Percentiles rank a stretch among this genome's conserved stretches.
phyloP scores from a whole-genome alignment of 73 alveolate genomes.

The Urostyla sp. region DNA sequence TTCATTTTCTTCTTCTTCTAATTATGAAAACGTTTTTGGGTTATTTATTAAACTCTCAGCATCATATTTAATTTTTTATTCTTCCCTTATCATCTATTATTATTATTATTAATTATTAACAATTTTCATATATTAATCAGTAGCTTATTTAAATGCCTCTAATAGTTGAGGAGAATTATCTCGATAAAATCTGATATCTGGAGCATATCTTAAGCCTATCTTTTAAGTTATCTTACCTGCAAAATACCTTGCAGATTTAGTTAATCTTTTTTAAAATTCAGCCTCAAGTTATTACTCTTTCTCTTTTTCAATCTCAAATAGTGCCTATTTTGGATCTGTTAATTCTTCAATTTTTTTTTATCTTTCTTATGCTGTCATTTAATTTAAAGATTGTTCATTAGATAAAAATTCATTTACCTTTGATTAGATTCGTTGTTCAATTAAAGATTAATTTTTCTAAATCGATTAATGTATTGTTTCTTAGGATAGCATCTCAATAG shows the following conservation, averaged over 20 bases:
- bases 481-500: neutral
- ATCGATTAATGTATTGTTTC: too few species aligned
- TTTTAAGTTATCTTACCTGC: constrained; percentile 33
- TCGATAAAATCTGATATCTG: constrained; percentile 69
- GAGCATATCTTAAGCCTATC: constrained; percentile 69
- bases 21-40: too few species aligned
- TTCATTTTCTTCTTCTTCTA: neutral
- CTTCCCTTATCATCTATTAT: neutral
- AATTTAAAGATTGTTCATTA: neutral
- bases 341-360: neutral
- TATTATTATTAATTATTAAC: neutral
- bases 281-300: constrained; percentile 34
- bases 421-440: too few species aligned
- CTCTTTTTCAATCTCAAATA: constrained; percentile 16
- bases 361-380: too few species aligned
- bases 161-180: constrained; percentile 36
- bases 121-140: neutral
- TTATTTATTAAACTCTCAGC: too few species aligned
- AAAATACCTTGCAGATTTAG: constrained; percentile 50
- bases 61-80: neutral
- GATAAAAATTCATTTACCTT: neutral
- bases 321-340: neutral
- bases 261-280: constrained; percentile 45
- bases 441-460: too few species aligned
- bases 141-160: neutral